A percentile compares a stretch with the other conserved stretches of the same genome.
These are phyloP conservation scores for Mycena capillaripes DNA, from an alignment of 768 basidiomycete species.

Conservation along the genomic window DNA sequence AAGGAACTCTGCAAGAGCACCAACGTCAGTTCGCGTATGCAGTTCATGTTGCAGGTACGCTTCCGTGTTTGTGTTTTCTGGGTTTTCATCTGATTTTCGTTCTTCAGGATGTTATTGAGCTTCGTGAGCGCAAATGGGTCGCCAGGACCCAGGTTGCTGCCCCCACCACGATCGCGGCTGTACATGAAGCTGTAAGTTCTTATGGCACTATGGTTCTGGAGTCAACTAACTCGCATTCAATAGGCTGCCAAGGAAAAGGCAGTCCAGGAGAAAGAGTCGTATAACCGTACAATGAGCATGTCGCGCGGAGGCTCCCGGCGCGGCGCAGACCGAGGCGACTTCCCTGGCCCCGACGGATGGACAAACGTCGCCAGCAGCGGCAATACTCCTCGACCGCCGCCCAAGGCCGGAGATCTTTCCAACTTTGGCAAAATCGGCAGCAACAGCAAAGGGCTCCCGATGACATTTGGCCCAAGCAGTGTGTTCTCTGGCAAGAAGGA, in stretches of 20 bases:
- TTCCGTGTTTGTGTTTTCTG: constrained; percentile 12
- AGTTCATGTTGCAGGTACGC: constrained; percentile 94
- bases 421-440: constrained; percentile 95
- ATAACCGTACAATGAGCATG: constrained; percentile 78
- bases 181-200: constrained; percentile 84
- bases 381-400: constrained; percentile 65
- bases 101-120: constrained; percentile 88
- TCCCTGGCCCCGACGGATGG: constrained; percentile 87
- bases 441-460: constrained; percentile 74
- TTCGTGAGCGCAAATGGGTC: constrained; percentile 88
- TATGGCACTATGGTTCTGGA: constrained; percentile 9
- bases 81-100: constrained; percentile 15
- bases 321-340: constrained; percentile 77
- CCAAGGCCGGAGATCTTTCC: constrained; percentile 89
- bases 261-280: constrained; percentile 70
- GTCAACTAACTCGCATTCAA: constrained; percentile 16
- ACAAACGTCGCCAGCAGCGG: constrained; percentile 71
- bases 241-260: constrained; percentile 90
- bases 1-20: constrained; percentile 81
- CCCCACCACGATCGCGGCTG: constrained; percentile 89
- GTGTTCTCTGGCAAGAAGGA: constrained; percentile 82
- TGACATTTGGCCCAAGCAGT: constrained; percentile 88
- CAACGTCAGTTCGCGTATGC: constrained; percentile 89
- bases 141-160: constrained; percentile 79
- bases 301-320: constrained; percentile 93